Percentiles rank a stretch among this genome's conserved stretches.
Evolutionary conservation across 805 yeast species (phyloP).

Genomic region (Lipomyces anomalus): DNA sequence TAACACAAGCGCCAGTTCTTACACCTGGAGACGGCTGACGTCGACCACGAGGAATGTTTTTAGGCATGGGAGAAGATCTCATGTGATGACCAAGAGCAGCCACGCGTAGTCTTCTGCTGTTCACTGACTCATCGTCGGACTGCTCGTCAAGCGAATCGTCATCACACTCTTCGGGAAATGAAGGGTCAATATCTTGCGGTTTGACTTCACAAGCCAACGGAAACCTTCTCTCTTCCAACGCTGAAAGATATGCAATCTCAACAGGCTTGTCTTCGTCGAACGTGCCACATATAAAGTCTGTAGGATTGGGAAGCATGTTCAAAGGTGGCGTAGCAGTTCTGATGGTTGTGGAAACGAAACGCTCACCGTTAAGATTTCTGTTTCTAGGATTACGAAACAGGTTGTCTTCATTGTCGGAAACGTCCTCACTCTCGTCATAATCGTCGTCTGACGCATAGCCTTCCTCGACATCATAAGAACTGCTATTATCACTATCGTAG

Average conservation of each 20-base stretch:
- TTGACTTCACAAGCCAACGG: constrained; percentile 3
- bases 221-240: constrained; percentile 12
- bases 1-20: background rate
- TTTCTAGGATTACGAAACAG: background rate
- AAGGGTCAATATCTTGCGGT: constrained; percentile 30
- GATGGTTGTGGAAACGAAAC: background rate
- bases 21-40: constrained; percentile 1
- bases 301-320: constrained; percentile 25
- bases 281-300: constrained; percentile 28
- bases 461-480: constrained; percentile 15
- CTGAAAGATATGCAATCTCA: constrained; percentile 25
- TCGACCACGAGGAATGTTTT: background rate
- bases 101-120: background rate
- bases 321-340: constrained; percentile 26
- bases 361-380: background rate
- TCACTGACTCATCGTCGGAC: constrained; percentile 3
- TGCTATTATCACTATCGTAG: background rate
- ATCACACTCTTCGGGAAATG: constrained; percentile 26
- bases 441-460: constrained; percentile 23
- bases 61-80: background rate
- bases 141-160: constrained; percentile 11
- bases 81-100: background rate
- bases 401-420: background rate
- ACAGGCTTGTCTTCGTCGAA: constrained; percentile 27
- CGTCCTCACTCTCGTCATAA: constrained; percentile 14